phyloP scores from a whole-genome alignment of 75 land plant genomes.

The Sequoiadendron giganteum region DNA sequence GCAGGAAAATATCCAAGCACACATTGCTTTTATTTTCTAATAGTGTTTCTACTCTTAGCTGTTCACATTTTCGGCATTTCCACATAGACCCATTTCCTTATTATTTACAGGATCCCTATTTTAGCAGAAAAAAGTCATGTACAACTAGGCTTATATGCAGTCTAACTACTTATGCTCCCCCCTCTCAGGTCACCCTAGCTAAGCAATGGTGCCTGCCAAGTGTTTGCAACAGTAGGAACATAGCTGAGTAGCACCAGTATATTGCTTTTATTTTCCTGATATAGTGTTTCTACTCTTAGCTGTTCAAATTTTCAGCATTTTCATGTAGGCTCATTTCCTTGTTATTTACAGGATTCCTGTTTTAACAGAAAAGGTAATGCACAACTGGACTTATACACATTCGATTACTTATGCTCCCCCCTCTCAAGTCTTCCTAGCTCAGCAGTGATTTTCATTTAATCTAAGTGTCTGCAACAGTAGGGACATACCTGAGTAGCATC shows the following conservation, averaged over 20 bases:
- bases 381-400: background rate
- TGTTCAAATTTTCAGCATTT: background rate
- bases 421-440: background rate
- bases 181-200: background rate
- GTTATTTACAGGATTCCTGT: background rate
- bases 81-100: background rate
- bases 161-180: background rate
- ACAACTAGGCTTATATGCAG: background rate
- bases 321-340: background rate
- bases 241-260: background rate
- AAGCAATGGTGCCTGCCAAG: background rate
- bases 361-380: background rate
- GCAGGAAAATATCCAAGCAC: background rate
- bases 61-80: background rate
- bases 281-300: too few species aligned
- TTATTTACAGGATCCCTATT: background rate
- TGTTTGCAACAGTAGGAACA: background rate
- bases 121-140: background rate
- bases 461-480: background rate
- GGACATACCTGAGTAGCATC: background rate
- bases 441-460: background rate
- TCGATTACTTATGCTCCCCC: background rate
- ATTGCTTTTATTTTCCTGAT: background rate
- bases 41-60: background rate
- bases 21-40: background rate